Base-by-base conservation (phyloP, 2,329 filamentous ascomycete species). In the Colletotrichum gigasporum region DNA sequence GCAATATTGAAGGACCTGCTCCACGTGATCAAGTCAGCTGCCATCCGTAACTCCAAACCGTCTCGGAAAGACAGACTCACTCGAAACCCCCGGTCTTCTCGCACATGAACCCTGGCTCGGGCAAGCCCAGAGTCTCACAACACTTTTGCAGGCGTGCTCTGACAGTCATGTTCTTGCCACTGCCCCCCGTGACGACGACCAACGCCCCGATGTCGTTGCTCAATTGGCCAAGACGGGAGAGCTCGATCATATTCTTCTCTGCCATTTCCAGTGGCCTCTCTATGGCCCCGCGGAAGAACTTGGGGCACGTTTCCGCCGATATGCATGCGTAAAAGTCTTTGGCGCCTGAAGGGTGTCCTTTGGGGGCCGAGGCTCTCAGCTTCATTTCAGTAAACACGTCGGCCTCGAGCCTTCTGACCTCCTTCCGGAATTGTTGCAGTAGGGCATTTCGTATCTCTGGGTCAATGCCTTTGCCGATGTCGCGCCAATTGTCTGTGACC, bases 181-280 rank as follows among this genome's bases (percentile, higher is more conserved):
- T 53, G n/a, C 56, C 56, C 6, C 47, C 56, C 3, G 56, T 53
- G 3, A 60, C 56, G 14, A 60, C 14, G 18, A 53, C 47, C 20
- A 10, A 12, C 3, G 24, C 20, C 4, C 35, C 37, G 16, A 30
- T 9, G 11, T 28, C 51, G 7, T 42, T 42, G 39, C 30, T 7
- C 30, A 34, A 34, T 12, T 18, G 22, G 10, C 7, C 42, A 47
- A 50, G 28, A 6, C 14, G 3, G n/a, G 7, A 2, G 20, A 58
- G 24, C 3, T 32, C 10, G 2, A n/a, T 12, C 4, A 58, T 58
- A 11, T 24, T 14, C 2, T 2, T 6, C n/a, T 22, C 3, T 6
- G 55, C 55, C 3, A 30, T 11, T 2, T 2, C 3, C 8, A 58
- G 35, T 2, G 55, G 42, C 4, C 5, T n/a, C 2, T 6, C 1